phyloP scores from a whole-genome alignment of 2,329 filamentous ascomycete genomes.

The Monosporascus ibericus region DNA sequence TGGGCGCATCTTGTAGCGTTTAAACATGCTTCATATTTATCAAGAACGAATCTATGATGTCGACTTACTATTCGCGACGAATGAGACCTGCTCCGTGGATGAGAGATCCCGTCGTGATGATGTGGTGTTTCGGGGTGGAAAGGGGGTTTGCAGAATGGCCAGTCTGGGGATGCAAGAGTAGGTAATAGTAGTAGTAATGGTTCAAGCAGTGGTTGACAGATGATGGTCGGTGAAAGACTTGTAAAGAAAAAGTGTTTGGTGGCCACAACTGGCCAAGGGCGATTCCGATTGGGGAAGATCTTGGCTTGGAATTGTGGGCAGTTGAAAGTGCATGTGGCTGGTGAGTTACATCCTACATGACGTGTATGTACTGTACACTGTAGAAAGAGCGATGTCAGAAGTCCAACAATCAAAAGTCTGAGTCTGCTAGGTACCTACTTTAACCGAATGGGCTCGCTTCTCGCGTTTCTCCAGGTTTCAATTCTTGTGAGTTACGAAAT shows the following conservation, averaged over 20 bases:
- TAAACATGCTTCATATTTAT: too few species aligned
- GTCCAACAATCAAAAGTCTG: too few species aligned
- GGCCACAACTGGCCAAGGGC: background rate
- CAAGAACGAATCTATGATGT: background rate
- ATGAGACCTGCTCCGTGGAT: slow-evolving; percentile 30
- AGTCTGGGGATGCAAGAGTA: slow-evolving; percentile 5
- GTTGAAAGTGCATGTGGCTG: background rate
- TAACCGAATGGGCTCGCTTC: too few species aligned
- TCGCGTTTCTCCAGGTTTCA: too few species aligned
- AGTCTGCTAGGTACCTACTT: too few species aligned
- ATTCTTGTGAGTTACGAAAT: too few species aligned
- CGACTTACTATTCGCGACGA: slow-evolving; percentile 26
- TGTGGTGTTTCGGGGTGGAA: slow-evolving; percentile 23
- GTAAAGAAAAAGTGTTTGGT: slow-evolving; percentile 1
- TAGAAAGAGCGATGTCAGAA: background rate
- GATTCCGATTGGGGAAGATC: background rate
- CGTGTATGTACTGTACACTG: slow-evolving; percentile 1
- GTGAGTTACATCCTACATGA: background rate
- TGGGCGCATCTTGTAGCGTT: background rate
- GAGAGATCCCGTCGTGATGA: slow-evolving; percentile 28
- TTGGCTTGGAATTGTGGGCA: slow-evolving; percentile 2
- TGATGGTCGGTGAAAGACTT: background rate
- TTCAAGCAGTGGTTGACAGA: background rate
- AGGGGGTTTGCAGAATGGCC: slow-evolving; percentile 9
- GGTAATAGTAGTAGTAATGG: background rate